These are phyloP conservation scores for Lecanicillium sp. DNA, from an alignment of 2,329 filamentous ascomycete genomes.

Conservation along the genomic window DNA sequence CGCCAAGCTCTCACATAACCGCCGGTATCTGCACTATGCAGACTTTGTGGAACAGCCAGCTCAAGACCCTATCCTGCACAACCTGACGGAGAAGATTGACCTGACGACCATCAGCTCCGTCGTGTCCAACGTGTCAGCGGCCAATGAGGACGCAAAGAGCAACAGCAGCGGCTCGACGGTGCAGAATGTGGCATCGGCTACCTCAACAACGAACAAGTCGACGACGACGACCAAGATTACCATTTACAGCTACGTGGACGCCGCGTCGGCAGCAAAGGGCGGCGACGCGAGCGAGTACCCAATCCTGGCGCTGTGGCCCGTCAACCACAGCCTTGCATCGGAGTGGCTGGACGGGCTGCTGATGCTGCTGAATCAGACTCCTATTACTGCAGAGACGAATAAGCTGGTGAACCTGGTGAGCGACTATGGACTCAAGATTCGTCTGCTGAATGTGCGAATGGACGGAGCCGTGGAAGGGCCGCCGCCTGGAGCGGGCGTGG, in stretches of 20 bases:
- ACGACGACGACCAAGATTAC: conserved; percentile 74
- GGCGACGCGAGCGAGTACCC: conserved; percentile 52
- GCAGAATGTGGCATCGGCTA: conserved; percentile 20
- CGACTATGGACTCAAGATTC: conserved; percentile 87
- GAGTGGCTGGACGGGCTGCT: conserved; percentile 95
- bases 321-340: conserved; percentile 73
- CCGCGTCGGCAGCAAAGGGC: conserved; percentile 26
- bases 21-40: conserved; percentile 81
- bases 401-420: conserved; percentile 79
- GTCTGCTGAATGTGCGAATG: conserved; percentile 82
- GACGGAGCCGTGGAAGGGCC: conserved; percentile 65
- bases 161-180: conserved; percentile 33
- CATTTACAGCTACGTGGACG: conserved; percentile 63
- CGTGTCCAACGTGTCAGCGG: conserved; percentile 79
- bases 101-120: conserved; percentile 83
- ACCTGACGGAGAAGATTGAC: conserved; percentile 74
- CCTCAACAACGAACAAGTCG: conserved; percentile 8
- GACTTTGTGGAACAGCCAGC: conserved; percentile 64
- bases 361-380: conserved; percentile 90
- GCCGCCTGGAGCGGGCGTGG: conserved; percentile 59
- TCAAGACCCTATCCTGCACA: conserved; percentile 62
- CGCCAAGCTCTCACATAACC: conserved; percentile 82
- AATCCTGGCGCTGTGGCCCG: conserved; percentile 75
- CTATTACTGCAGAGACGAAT: conserved; percentile 93
- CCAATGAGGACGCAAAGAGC: conserved; percentile 41